Base-by-base conservation (phyloP, 306 rosid genomes). In the Rosa lucieae region DNA sequence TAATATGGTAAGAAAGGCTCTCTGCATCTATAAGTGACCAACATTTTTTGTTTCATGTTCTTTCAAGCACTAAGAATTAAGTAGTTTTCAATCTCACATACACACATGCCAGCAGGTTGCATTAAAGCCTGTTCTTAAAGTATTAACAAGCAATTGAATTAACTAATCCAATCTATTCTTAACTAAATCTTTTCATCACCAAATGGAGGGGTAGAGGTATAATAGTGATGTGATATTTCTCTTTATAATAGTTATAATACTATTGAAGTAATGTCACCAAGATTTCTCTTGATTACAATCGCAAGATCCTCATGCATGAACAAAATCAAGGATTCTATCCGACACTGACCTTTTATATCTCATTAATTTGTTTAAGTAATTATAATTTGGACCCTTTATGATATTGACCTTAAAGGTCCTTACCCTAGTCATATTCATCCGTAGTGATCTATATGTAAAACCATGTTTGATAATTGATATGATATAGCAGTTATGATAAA, bases 291-390 rank as follows among this genome's bases (percentile, higher is more conserved):
- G 72, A 73, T 77, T 80, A 26, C 72, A 70, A 51, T 48, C 48
- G 67, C 21, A 80, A 78, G 87, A 84, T 84, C 79, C 78, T 80
- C 75, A 62, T 44, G 79, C 79, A 80, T 40, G 73, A 70, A 73
- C 77, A 80, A 56, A 52, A 72, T 48, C 29, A 80, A 80, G 20
- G 51, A 72, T 37, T 56, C 53, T 44, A 23, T 46, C 37, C 37
- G 84, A 76, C 48, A 76, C 61, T 37, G 81, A 79, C 84, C 77
- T 59, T 29, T 80, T 21, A 32, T n/a, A 17, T 47, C 32, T 35
- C 47, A 68, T 35, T 35, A 69, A 69, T 40, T 75, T 69, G 9
- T 40, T 56, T n/a, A 74, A 23, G 52, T 13, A 44, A 75, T 29
- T 26, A 23, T 39, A 56, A 59, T 77, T 61, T 8, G 3, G 5